Conservation (phyloP, 1,139 yeast species). For the Williopsis jadinii region DNA sequence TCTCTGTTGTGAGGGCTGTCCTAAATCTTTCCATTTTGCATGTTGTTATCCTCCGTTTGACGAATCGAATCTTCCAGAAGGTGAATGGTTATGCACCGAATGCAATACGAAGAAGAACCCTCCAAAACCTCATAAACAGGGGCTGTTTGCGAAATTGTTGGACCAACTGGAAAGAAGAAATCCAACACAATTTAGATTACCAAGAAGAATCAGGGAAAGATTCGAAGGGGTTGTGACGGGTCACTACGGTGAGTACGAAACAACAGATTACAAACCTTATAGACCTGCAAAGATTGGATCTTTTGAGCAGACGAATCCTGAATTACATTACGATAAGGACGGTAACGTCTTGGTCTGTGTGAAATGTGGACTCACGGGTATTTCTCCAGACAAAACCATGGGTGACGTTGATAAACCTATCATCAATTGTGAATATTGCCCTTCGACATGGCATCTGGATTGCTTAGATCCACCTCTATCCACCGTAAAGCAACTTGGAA, state of each 20-base stretch:
- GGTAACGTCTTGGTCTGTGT: constrained; percentile 35
- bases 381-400: constrained; percentile 27
- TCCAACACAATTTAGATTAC: constrained; percentile 70
- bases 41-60: constrained; percentile 90
- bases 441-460: constrained; percentile 87
- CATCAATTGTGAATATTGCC: constrained; percentile 80
- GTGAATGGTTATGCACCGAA: constrained; percentile 83
- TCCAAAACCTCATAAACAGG: constrained; percentile 20
- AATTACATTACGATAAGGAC: constrained; percentile 53
- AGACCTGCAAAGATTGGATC: constrained; percentile 33
- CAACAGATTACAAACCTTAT: constrained; percentile 49
- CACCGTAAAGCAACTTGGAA: constrained; percentile 68
- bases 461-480: constrained; percentile 76
- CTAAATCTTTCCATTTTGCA: constrained; percentile 82
- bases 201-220: constrained; percentile 60
- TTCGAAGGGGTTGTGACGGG: constrained; percentile 70
- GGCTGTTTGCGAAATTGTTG: constrained; percentile 58
- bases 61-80: constrained; percentile 69
- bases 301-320: constrained; percentile 47
- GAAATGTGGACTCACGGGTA: constrained; percentile 65
- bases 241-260: constrained; percentile 64
- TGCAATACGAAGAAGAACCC: constrained; percentile 40
- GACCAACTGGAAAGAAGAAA: constrained; percentile 51
- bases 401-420: constrained; percentile 36
- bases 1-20: constrained; percentile 91